Base-by-base conservation (phyloP, 148 eudicot species). In the Rhododendron molle region DNA sequence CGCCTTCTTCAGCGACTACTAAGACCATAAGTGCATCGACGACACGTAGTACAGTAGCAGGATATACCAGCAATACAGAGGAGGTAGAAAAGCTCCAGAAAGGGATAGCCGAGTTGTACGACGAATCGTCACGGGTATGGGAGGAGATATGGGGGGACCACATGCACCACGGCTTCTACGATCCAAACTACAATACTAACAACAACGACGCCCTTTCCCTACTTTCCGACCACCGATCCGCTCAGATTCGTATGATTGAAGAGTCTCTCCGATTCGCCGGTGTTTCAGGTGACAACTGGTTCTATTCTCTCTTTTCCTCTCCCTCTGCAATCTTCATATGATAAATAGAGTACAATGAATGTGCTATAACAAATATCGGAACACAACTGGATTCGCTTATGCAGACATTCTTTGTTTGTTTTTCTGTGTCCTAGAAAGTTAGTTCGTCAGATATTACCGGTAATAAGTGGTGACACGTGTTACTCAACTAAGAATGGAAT, bases 141-240 rank as follows among this genome's bases (percentile, higher is more conserved):
- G 99, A 96, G 88, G 90, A 93, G 30, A 92, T 96, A 3, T 96
- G 99, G 99, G 99, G 99, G 18, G 99, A 95, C 82, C 98, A 96
- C 86, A 94, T 96, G 99, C 99, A 96, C 82, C 99, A 96, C 81
- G 99, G 99, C 2, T 96, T 80, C 85, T 96, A 96, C 80, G 92
- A 91, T 1, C 87, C 93, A 4, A 85, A 88, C 77, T 71, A 71
- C 78, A 74, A 38, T 30, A 71, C 1, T 6, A 71, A 30, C 5
- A 58, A 87, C 34, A 38, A 84, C 18, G 93, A 89, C 9, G 65
- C 91, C 5, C 36, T 21, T 30, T 23, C 73, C 32, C 32, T 40
- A 65, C 88, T 97, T 84, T 89, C 94, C 49, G 95, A 94, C 44
- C 99, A 97, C 34, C 92, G 91, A 12, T 67, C 91, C 26, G 99